phyloP scores from a whole-genome alignment of 1,139 yeast species.

The Geotrichum histeridarum region DNA sequence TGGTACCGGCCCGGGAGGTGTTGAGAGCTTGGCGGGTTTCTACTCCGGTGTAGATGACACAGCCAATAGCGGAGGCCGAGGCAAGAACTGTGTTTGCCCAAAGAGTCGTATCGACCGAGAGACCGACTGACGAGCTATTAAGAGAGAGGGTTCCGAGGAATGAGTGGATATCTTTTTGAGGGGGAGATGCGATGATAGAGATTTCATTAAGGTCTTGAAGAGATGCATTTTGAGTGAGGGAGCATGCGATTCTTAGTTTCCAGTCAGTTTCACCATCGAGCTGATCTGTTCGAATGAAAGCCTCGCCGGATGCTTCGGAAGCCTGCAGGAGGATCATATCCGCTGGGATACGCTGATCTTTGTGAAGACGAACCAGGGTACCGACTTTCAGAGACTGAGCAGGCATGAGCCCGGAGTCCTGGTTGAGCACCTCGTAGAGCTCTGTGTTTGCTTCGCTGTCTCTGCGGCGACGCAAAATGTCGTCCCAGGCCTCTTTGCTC shows the following conservation, averaged over 20 bases:
- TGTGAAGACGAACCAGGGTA: conserved; percentile 73
- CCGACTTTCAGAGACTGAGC: conserved; percentile 78
- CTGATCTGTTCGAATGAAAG: conserved; percentile 94
- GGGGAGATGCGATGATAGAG: conserved; percentile 65
- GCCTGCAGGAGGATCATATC: conserved; percentile 83
- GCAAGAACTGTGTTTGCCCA: conserved; percentile 99
- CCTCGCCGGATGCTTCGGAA: conserved; percentile 75
- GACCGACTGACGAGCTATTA: conserved; percentile 55
- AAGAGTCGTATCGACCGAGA: conserved; percentile 82
- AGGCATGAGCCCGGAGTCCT: conserved; percentile 39
- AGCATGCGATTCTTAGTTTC: conserved; percentile 79
- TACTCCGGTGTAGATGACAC: conserved; percentile 81
- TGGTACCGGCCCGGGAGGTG: conserved; percentile 84
- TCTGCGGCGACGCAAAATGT: conserved; percentile 80
- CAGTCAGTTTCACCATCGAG: conserved; percentile 99
- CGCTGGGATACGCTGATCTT: conserved; percentile 87
- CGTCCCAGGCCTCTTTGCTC: conserved; percentile 94
- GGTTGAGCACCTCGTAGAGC: conserved; percentile 59
- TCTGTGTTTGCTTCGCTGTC: conserved; percentile 88
- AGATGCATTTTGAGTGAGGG: conserved; percentile 58
- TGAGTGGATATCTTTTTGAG: conserved; percentile 75
- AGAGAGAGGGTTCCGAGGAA: conserved; percentile 69
- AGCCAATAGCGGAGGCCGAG: conserved; percentile 84
- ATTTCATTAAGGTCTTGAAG: conserved; percentile 47
- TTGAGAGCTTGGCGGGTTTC: conserved; percentile 95